Evolutionary conservation across 495 filamentous ascomycete genomes (phyloP).

Genomic region (Hyphodiscus hymeniophilus): DNA sequence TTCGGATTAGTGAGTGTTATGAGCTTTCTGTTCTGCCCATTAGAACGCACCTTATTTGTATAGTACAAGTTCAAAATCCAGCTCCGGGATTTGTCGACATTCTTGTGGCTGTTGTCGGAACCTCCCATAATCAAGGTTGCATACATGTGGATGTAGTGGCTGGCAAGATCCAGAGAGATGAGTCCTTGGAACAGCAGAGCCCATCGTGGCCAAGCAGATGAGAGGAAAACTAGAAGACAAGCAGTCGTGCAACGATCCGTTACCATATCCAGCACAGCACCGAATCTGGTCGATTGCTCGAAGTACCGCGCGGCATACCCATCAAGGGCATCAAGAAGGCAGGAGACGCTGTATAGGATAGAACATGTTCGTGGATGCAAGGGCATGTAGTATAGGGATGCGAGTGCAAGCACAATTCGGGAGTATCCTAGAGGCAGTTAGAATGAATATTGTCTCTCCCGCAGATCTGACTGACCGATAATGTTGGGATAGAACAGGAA

Average conservation of each 20-base stretch:
- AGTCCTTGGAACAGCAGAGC: constrained; percentile 86
- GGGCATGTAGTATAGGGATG: constrained; percentile 97
- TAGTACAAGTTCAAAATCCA: constrained; percentile 92
- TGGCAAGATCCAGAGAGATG: constrained; percentile 85
- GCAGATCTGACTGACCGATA: constrained; percentile 56
- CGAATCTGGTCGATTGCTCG: constrained; percentile 87
- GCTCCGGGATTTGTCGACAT: constrained; percentile 68
- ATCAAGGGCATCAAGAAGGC: constrained; percentile 88
- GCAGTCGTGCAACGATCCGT: constrained; percentile 92
- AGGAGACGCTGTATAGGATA: constrained; percentile 83
- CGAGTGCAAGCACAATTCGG: constrained; percentile 80
- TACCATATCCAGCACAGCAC: constrained; percentile 96
- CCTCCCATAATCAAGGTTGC: constrained; percentile 80
- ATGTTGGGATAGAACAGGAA: constrained; percentile 94
- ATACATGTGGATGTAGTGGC: constrained; percentile 99
- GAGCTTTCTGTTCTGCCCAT: not conserved
- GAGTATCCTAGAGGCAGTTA: constrained; percentile 57
- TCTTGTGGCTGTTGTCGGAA: constrained; percentile 79
- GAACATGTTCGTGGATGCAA: constrained; percentile 92
- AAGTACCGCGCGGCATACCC: constrained; percentile 83
- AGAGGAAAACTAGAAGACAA: constrained; percentile 87
- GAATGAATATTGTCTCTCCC: not conserved
- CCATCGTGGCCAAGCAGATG: constrained; percentile 87
- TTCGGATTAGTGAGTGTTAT: not conserved
- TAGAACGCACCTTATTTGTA: constrained; percentile 76